Percentiles rank a stretch among this genome's conserved stretches.
Conservation (phyloP, 345 rosid genomes). For the Hypericum perforatum region DNA sequence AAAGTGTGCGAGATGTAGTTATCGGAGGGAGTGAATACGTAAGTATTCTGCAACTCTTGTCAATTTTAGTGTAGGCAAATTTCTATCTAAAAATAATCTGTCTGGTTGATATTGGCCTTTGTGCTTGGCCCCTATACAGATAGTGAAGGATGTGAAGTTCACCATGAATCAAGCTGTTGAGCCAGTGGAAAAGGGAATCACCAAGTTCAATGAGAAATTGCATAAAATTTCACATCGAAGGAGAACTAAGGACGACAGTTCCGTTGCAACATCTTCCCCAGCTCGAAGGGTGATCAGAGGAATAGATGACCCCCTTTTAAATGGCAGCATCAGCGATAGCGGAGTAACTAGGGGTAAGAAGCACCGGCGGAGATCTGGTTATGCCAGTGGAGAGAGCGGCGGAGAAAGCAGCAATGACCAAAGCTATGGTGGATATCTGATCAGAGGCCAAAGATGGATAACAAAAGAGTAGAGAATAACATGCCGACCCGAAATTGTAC, state of each 20-base stretch:
- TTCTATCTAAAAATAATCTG: not conserved
- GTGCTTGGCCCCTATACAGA: conserved; percentile 37
- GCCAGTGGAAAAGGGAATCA: conserved; percentile 92
- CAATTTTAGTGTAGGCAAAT: not conserved
- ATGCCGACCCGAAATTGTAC: no score
- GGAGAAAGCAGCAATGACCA: conserved; percentile 97
- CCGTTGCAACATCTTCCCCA: conserved; percentile 45
- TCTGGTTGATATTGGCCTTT: conserved; percentile 11
- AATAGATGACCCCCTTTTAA: conserved; percentile 88
- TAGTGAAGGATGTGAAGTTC: conserved; percentile 84
- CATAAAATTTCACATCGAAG: conserved; percentile 73
- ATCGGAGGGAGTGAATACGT: conserved; percentile 91
- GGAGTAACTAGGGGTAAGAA: conserved; percentile 59
- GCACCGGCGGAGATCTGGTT: conserved; percentile 57
- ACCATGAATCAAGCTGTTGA: conserved; percentile 94
- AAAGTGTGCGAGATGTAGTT: conserved; percentile 81
- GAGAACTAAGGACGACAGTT: conserved; percentile 83
- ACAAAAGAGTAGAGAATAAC: conserved; percentile 45
- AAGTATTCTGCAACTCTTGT: conserved; percentile 31
- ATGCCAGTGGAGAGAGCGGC: conserved; percentile 79
- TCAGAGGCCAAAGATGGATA: conserved; percentile 77
- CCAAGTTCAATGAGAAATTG: conserved; percentile 76
- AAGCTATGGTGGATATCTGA: conserved; percentile 54
- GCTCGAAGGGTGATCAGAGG: conserved; percentile 70
- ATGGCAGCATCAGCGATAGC: conserved; percentile 83